Base-by-base conservation (phyloP, 108 stramenopile genomes). In the Pseudonitzschia multistriata region DNA sequence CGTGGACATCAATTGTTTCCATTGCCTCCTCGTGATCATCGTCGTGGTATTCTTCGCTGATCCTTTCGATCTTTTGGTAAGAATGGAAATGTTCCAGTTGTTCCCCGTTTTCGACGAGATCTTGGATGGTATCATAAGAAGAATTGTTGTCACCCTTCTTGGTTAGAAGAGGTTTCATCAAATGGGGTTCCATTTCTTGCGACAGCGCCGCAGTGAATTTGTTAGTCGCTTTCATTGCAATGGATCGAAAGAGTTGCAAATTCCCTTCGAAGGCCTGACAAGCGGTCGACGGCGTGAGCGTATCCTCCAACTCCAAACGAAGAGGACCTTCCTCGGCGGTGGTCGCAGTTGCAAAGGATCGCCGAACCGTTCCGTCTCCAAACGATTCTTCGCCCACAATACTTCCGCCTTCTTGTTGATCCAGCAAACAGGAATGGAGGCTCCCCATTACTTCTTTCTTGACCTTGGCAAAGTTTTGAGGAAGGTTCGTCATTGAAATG, bases 81-180 rank as follows among this genome's bases (percentile, higher is more conserved):
- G 81, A 81, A 75, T 95, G 94, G 65, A 92, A 92, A 63, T 95
- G 94, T 49, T 95, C 94, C 56, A 95, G 68, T n/a, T 84, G 83
- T 53, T 92, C 85, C 19, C 91, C 88, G 42, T 77, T 37, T 22
- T 73, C 25, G 17, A 91, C 81, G 3, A 92, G 52, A 40, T 86
- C 80, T 31, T 49, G 62, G 13, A 94, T 34, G 59, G 68, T 77
- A 14, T 72, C 27, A 60, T 67, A 81, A 28, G 55, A 36, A 71
- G 73, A 49, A 5, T 53, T 49, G 3, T 47, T 19, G 10, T 35
- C 40, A 35, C 45, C 69, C 0, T 22, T 21, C 49, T 79, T 88
- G 87, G 33, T 56, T 47, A 66, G 40, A n/a, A 70, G 28, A 15
- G 34, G 33, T 30, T 42, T 53, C 36, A 11, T 34, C 48, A 30